Evolutionary conservation across 2,329 filamentous ascomycete species (phyloP), one percentile per base, ranked within the genome.

Genomic region (Akanthomyces lecanii): DNA sequence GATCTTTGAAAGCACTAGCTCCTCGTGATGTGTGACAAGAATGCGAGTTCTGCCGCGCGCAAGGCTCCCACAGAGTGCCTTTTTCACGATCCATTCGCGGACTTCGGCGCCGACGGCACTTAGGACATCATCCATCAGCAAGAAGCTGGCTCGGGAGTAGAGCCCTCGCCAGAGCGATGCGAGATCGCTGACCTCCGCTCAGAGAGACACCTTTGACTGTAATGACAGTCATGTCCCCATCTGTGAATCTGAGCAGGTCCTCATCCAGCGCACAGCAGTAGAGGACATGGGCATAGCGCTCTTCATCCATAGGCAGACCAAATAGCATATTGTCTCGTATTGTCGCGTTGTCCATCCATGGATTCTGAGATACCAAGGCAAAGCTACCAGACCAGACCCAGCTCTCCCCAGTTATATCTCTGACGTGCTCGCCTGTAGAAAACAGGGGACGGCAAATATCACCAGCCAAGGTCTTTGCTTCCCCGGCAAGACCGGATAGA

Each of bases 331-430:
- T 92, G 21, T 89, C 84, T 64, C 81, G 85, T 63, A 93, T 86
- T 1, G 84, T 88, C 0, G 86, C 86, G 67, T 92, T 91, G 69
- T 91, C 89, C 57, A 92, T 89, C 89, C 89, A 92, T 0, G 89
- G 89, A 18, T 88, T 89, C 70, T 91, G 88, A 4, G 86, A 83
- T 12, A 61, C 50, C 4, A 61, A n/a, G 11, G 59, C 59, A 10
- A 54, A 28, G 8, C 4, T 50, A 2, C 44, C 55, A 25, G n/a
- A n/a, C n/a, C n/a, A n/a, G n/a, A n/a, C n/a, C n/a, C n/a, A n/a
- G n/a, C n/a, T n/a, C n/a, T n/a, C n/a, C n/a, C n/a, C n/a, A n/a
- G n/a, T n/a, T n/a, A n/a, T n/a, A n/a, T n/a, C n/a, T n/a, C n/a
- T n/a, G n/a, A n/a, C n/a, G n/a, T n/a, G n/a, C n/a, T n/a, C n/a